A percentile compares a stretch with the other conserved stretches of the same genome.
Evolutionary conservation across 768 basidiomycete species (phyloP).

Genomic region (Rhizopogon vulgaris): DNA sequence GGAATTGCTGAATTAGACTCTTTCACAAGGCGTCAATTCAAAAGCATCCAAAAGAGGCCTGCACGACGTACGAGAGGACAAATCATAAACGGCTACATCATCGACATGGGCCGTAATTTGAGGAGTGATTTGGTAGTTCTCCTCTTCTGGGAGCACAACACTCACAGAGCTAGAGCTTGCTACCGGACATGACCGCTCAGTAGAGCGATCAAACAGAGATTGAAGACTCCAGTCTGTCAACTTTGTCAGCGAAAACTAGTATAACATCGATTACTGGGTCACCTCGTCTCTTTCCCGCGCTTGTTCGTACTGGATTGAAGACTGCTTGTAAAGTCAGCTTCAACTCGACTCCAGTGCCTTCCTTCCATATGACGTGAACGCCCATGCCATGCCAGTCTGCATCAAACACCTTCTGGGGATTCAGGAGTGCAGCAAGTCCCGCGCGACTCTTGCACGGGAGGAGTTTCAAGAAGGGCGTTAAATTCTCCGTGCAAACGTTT

Average conservation of each 20-base stretch:
- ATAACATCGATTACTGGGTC: slow-evolving; percentile 3
- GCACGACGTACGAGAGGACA: slow-evolving; percentile 36
- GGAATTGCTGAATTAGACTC: slow-evolving; percentile 22
- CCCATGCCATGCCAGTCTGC: slow-evolving; percentile 90
- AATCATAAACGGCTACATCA: slow-evolving; percentile 41
- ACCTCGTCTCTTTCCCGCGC: slow-evolving; percentile 52
- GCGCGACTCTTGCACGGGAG: slow-evolving; percentile 88
- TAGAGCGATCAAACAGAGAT: slow-evolving; percentile 59
- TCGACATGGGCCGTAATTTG: slow-evolving; percentile 35
- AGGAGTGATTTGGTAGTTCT: slow-evolving; percentile 44
- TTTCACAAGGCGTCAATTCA: background rate
- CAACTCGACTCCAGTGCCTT: slow-evolving; percentile 54
- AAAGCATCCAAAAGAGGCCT: no score
- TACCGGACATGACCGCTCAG: slow-evolving; percentile 65
- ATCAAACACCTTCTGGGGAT: slow-evolving; percentile 82
- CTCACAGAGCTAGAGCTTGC: slow-evolving; percentile 52
- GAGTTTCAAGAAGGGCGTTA: slow-evolving; percentile 93
- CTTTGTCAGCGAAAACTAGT: slow-evolving; percentile 1
- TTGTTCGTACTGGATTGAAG: slow-evolving; percentile 64
- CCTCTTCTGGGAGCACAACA: slow-evolving; percentile 40
- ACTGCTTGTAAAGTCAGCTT: slow-evolving; percentile 70
- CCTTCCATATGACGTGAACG: slow-evolving; percentile 65
- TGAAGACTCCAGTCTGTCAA: slow-evolving; percentile 67
- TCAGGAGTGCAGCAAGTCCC: slow-evolving; percentile 76
- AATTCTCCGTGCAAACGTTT: slow-evolving; percentile 93